Evolutionary conservation across 2,329 filamentous ascomycete species (phyloP).

Genomic region (Fusarium sp.): DNA sequence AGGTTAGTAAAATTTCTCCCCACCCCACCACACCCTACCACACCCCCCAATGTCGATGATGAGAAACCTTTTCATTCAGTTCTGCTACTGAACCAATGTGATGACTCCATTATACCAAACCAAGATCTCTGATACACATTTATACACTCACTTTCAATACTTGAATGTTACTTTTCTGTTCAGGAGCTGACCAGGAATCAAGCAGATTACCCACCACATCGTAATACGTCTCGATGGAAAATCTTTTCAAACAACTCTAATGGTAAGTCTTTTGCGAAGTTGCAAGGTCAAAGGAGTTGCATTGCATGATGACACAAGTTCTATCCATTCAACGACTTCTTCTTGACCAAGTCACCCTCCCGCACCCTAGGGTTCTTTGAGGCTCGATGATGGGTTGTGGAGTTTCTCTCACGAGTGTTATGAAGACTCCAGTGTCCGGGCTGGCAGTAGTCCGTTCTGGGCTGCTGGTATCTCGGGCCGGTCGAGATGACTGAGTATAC

Average conservation of each 20-base stretch:
- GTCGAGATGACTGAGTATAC: slow-evolving; percentile 74
- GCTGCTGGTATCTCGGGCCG: slow-evolving; percentile 59
- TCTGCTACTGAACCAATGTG: slow-evolving; percentile 79
- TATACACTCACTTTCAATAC: slow-evolving; percentile 33
- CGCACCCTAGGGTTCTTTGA: slow-evolving; percentile 67
- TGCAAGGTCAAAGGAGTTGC: slow-evolving; percentile 6
- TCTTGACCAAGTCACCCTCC: slow-evolving; percentile 77
- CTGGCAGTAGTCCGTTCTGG: slow-evolving; percentile 67
- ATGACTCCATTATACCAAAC: slow-evolving; percentile 75
- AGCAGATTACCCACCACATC: neutral
- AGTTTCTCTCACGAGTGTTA: slow-evolving; percentile 68
- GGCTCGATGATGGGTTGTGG: slow-evolving; percentile 77
- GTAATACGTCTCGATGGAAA: no score
- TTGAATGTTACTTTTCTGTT: neutral
- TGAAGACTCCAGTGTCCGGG: slow-evolving; percentile 68
- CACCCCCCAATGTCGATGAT: slow-evolving; percentile 62
- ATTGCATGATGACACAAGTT: slow-evolving; percentile 63
- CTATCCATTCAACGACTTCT: slow-evolving; percentile 80
- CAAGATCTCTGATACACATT: slow-evolving; percentile 64
- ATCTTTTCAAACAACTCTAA: neutral
- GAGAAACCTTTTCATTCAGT: slow-evolving; percentile 73
- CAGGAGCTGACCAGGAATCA: slow-evolving; percentile 22
- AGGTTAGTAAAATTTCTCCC: slow-evolving; percentile 25
- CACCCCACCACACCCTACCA: neutral
- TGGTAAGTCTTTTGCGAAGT: slow-evolving; percentile 28